phyloP scores from a whole-genome alignment of 116 monocot genomes.

The Trichopus zeylanicus region DNA sequence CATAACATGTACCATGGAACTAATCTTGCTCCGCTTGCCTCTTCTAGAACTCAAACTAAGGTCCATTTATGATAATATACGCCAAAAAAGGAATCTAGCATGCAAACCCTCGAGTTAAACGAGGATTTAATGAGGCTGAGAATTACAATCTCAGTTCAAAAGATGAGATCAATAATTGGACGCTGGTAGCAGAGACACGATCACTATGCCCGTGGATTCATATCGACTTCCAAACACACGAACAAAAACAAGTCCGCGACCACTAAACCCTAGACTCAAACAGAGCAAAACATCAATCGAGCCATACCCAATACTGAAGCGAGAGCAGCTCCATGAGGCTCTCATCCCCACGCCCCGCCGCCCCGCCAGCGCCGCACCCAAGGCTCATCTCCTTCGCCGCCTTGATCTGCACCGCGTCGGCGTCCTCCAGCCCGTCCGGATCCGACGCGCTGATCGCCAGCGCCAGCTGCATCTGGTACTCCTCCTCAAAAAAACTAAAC shows the following conservation, averaged over 20 bases:
- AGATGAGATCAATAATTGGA: constrained; percentile 13
- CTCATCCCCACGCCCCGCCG: constrained; percentile 8
- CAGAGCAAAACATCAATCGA: not conserved
- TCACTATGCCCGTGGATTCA: not conserved
- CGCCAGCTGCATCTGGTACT: constrained; percentile 83
- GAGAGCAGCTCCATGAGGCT: constrained; percentile 46
- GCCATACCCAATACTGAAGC: constrained; percentile 54
- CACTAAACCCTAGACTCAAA: not conserved
- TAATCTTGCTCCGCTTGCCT: too few species aligned
- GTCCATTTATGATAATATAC: too few species aligned
- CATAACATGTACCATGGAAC: too few species aligned
- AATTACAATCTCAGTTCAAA: not conserved
- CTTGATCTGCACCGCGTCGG: constrained; percentile 77
- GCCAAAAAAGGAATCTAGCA: not conserved
- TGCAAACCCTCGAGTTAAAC: not conserved
- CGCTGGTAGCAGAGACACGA: not conserved
- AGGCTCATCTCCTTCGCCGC: constrained; percentile 81
- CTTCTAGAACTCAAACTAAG: too few species aligned
- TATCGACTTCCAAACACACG: not conserved
- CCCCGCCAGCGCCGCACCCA: constrained; percentile 25
- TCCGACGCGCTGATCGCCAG: constrained; percentile 80
- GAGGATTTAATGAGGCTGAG: too few species aligned
- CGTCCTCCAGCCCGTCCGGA: constrained; percentile 60
- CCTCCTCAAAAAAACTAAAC: constrained; percentile 75
- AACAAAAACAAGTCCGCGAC: not conserved